Evolutionary conservation across 805 yeast genomes (phyloP), one percentile per base, ranked within the genome.

Genomic region (Cyberlindnera suaveolens): DNA sequence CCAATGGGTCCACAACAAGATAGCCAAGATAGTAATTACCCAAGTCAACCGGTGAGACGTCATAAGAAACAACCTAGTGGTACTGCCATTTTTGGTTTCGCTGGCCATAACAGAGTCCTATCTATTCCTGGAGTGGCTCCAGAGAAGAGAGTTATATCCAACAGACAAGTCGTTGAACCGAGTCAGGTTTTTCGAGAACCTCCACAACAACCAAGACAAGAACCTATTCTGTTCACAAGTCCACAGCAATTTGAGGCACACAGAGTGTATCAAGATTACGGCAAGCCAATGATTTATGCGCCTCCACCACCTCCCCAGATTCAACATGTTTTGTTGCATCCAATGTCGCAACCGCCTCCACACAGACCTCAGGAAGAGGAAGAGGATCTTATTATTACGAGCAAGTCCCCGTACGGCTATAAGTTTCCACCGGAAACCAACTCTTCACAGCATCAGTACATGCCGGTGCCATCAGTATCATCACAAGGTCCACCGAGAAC

Each of bases 81-180:
- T 13, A 82, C 91, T 4, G 91, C 85, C 3, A 84, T 85, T 23
- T 85, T 85, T 61, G 95, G 95, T 0, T 84, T 75, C 51, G 65
- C 71, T 8, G 79, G 77, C 37, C 90, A 84, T 58, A 72, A 72
- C 46, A 75, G 77, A 45, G 82, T 78, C 38, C 60, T 84, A 31
- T 77, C 85, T 3, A 72, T 84, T 36, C 74, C 80, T 6, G 84
- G 83, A 11, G 56, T 31, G 14, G 33, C 31, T 6, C 14, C 23
- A 6, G 9, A 15, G 2, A 29, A 23, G n/a, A 45, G 40, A 14
- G 26, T 11, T 19, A 44, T 38, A 34, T 20, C 39, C 10, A 27
- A 40, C 15, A 39, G 39, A 16, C 42, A 29, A 3, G 44, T 43
- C 36, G 62, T 53, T 33, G 46, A 51, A 4, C 57, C 61, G 35